A percentile compares a stretch with the other conserved stretches of the same genome.
Conservation (phyloP, 768 basidiomycete genomes). For the Kwoniella sp. region DNA sequence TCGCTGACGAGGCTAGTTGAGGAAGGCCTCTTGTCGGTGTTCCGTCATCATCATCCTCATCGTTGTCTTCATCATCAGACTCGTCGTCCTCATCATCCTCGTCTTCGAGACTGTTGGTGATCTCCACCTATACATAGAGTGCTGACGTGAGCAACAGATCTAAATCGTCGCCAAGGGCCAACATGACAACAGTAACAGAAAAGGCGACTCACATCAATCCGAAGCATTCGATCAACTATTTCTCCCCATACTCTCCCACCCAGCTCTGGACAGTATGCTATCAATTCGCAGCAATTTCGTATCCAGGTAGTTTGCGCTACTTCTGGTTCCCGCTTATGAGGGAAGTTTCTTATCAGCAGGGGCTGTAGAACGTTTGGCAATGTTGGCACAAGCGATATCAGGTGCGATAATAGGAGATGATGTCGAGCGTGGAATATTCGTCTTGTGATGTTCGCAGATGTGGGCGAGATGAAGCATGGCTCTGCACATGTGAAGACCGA, state of each 20-base stretch:
- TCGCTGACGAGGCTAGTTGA: conserved; percentile 5
- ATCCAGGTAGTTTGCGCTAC: conserved; percentile 83
- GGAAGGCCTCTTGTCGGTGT: conserved; percentile 7
- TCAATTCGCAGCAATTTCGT: conserved; percentile 79
- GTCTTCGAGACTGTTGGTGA: conserved; percentile 93
- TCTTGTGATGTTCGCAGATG: conserved; percentile 66
- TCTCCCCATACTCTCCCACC: conserved; percentile 77
- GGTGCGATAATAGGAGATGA: conserved; percentile 79
- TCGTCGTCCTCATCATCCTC: conserved; percentile 65
- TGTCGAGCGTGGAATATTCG: conserved; percentile 81
- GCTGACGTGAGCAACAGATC: conserved; percentile 10
- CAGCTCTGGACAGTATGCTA: conserved; percentile 84
- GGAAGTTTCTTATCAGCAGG: conserved; percentile 80
- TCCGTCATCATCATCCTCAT: conserved; percentile 43
- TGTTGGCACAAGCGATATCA: conserved; percentile 89
- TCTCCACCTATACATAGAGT: conserved; percentile 71
- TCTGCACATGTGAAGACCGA: conserved; percentile 62
- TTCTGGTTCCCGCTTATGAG: conserved; percentile 86
- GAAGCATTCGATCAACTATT: conserved; percentile 89
- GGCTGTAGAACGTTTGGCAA: conserved; percentile 83
- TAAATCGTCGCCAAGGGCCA: too few species aligned
- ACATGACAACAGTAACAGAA: neutral
- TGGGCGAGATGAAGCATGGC: conserved; percentile 40
- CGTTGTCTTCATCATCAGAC: conserved; percentile 46
- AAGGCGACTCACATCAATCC: conserved; percentile 77